phyloP scores from a whole-genome alignment of 139 green algal species.

The Chlorella ohadii region DNA sequence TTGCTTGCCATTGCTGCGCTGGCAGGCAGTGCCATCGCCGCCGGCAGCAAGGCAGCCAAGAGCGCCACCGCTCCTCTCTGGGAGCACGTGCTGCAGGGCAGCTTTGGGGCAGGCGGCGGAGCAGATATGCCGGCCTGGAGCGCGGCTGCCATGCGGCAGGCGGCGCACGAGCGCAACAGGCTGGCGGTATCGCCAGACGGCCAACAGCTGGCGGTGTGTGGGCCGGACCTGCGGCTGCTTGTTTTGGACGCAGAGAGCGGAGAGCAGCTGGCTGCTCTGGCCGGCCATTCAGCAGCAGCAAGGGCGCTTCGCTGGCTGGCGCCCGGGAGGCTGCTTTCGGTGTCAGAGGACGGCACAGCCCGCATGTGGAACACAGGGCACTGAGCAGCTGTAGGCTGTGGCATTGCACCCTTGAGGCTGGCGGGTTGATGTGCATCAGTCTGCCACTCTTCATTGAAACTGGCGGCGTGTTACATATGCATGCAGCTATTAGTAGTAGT shows the following conservation, averaged over 20 bases:
- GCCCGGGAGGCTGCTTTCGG: not conserved
- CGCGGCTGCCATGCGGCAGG: not conserved
- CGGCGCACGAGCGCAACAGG: not conserved
- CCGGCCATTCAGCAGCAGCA: not conserved
- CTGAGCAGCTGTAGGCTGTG: no score
- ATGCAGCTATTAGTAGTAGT: no score
- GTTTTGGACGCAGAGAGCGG: not conserved
- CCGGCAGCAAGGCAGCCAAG: not conserved
- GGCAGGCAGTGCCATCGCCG: not conserved
- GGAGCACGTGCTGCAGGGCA: not conserved
- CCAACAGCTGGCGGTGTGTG: constrained; percentile 6
- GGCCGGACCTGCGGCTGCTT: constrained; percentile 12
- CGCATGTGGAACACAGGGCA: not conserved
- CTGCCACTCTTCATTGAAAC: no score
- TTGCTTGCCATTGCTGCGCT: not conserved
- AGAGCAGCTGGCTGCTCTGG: not conserved
- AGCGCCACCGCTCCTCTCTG: not conserved
- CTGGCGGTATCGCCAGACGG: constrained; percentile 27
- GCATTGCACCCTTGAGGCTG: no score
- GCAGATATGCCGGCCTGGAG: not conserved
- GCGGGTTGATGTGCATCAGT: no score
- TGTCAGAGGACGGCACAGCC: not conserved
- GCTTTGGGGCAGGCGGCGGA: not conserved
- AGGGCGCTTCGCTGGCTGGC: constrained; percentile 18
- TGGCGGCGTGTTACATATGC: no score